Percentiles rank a stretch among this genome's conserved stretches.
phyloP scores from a whole-genome alignment of 768 basidiomycete genomes.

The Lactarius evosmus region DNA sequence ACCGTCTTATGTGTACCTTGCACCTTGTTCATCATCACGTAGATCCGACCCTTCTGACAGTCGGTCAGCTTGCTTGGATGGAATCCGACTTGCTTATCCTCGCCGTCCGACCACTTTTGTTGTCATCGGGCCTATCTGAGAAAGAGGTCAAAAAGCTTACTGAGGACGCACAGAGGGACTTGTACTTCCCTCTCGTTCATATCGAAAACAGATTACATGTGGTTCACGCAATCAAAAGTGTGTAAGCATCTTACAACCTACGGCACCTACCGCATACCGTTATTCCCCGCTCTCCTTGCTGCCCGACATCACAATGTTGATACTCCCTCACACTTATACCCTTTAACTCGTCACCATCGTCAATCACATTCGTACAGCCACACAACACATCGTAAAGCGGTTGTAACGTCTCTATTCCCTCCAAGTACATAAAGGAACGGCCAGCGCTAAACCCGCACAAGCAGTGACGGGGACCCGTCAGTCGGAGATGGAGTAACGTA shows the following conservation, averaged over 20 bases:
- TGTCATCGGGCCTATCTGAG: conserved; percentile 50
- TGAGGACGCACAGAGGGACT: conserved; percentile 59
- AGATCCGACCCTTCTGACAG: conserved; percentile 59
- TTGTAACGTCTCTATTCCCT: conserved; percentile 61
- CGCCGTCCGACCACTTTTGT: conserved; percentile 57
- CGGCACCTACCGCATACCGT: conserved; percentile 7
- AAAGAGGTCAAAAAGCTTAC: conserved; percentile 55
- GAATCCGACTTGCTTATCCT: conserved; percentile 64
- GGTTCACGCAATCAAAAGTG: conserved; percentile 48
- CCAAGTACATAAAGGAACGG: conserved; percentile 54
- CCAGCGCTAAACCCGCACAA: conserved; percentile 48
- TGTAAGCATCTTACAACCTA: conserved; percentile 19
- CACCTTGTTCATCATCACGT: conserved; percentile 17
- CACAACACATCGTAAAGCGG: conserved; percentile 38
- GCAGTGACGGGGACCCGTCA: conserved; percentile 34
- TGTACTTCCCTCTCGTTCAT: conserved; percentile 56
- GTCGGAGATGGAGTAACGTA: conserved; percentile 32
- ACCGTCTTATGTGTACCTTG: no score
- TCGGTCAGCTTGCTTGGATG: conserved; percentile 74
- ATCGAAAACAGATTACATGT: conserved; percentile 56
- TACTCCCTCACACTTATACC: conserved; percentile 24
- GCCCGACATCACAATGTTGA: conserved; percentile 19
- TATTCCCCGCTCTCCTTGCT: conserved; percentile 14
- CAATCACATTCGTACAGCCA: conserved; percentile 28
- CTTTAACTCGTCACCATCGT: conserved; percentile 27